Base-by-base conservation (phyloP, 169 alveolate species). In the Perkinsus olseni region DNA sequence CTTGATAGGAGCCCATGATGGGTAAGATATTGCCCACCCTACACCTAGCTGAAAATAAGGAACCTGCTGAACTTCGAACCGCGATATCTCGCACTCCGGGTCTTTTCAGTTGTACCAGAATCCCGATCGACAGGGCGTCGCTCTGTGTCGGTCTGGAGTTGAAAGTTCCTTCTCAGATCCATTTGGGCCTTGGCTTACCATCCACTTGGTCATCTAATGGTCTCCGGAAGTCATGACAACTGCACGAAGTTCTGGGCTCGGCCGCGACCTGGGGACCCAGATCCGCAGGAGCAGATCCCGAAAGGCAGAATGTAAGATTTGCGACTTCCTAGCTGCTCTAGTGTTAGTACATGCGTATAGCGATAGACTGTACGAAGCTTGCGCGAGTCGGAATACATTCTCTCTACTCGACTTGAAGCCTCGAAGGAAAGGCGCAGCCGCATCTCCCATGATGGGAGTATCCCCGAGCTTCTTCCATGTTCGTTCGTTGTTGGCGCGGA, bases 111-210 rank as follows among this genome's bases (percentile, higher is more conserved):
- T 6, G 50, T 24, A 28, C 82, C 1, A 62, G 1, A 24, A 21
- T 62, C 4, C 82, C 31, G 28, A n/a, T n/a, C n/a, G n/a, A n/a
- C n/a, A n/a, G n/a, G n/a, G n/a, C n/a, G 24, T 45, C 17, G 62
- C 62, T 17, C 17, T 45, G 62, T 6, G 6, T 10, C 62, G 17
- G 62, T 45, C 17, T 45, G 8, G 28, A 13, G 34, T 3, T 8
- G 34, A 13, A 21, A 1, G 82, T 13, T 24, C 0, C 1, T 3
- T 92, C 39, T 62, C 38, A 94, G 95, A 24, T 93, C 94, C 31
- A 92, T 95, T 6, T 93, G 97, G 94, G 97, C 94, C 24, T 40
- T 94, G 82, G 96, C 97, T n/a, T 95, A 96, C 96, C 97, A 95
- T 91, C 97, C 97, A 31, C 39, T 94, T 82, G 97, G 97, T 8